Evolutionary conservation across 2,329 filamentous ascomycete genomes (phyloP).

Genomic region (Ceratocystis alfenasii): DNA sequence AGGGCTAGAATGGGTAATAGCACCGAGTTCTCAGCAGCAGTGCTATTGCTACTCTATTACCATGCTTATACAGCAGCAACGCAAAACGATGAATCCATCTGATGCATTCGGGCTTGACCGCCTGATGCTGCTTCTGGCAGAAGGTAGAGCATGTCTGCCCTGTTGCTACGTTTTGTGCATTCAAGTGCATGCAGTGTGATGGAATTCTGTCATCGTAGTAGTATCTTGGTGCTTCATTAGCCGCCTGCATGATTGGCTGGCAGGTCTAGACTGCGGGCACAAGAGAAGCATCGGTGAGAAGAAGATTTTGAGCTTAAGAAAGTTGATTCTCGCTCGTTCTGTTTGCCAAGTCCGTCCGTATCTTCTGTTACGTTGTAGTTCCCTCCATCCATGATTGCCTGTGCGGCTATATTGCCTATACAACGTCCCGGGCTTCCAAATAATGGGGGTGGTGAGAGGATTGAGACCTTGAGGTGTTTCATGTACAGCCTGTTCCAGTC

Average conservation of each 20-base stretch:
- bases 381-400: background rate
- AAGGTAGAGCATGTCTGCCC: background rate
- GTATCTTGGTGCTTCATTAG: background rate
- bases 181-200: background rate
- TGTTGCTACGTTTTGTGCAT: background rate
- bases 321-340: too few species aligned
- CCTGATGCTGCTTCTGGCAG: background rate
- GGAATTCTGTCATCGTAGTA: background rate
- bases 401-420: too few species aligned
- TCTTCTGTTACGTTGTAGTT: background rate
- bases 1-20: background rate
- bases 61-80: background rate
- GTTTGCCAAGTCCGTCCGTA: background rate
- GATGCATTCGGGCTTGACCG: constrained; percentile 2
- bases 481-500: background rate
- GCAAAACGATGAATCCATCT: background rate
- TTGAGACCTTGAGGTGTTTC: background rate
- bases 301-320: too few species aligned
- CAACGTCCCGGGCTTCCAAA: too few species aligned
- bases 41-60: background rate
- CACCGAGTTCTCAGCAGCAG: background rate
- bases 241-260: background rate
- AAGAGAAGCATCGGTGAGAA: background rate
- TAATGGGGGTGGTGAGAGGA: too few species aligned
- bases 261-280: background rate